These are phyloP conservation scores for Chloranthus sessilifolius DNA, from an alignment of 164 flowering plant species.

Conservation along the genomic window DNA sequence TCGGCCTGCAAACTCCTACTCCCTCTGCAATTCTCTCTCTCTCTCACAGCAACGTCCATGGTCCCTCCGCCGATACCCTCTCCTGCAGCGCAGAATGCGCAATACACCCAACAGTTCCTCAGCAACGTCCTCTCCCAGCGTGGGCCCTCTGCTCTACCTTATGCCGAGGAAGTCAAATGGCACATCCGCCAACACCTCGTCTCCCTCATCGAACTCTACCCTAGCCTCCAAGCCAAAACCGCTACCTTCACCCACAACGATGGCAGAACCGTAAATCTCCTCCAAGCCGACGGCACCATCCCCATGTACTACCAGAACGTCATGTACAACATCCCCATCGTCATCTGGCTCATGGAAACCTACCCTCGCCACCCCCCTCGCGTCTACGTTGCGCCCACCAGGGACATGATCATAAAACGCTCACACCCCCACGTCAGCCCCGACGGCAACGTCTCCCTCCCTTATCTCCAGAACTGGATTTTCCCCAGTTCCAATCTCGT, in stretches of 20 bases:
- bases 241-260: slow-evolving; percentile 87
- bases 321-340: slow-evolving; percentile 77
- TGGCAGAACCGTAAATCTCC: slow-evolving; percentile 75
- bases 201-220: slow-evolving; percentile 41
- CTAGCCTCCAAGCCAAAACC: slow-evolving; percentile 66
- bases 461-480: slow-evolving; percentile 71
- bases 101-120: slow-evolving; percentile 46
- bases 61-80: neutral
- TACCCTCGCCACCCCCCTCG: slow-evolving; percentile 84
- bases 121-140: slow-evolving; percentile 77
- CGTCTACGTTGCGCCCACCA: slow-evolving; percentile 76
- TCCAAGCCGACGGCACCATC: slow-evolving; percentile 83
- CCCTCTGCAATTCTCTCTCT: neutral
- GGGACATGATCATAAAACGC: slow-evolving; percentile 86
- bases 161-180: slow-evolving; percentile 79
- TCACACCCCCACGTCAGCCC: slow-evolving; percentile 73
- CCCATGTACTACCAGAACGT: slow-evolving; percentile 63
- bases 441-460: slow-evolving; percentile 61
- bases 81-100: slow-evolving; percentile 1
- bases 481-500: slow-evolving; percentile 77
- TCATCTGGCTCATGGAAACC: slow-evolving; percentile 79
- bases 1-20: too few species aligned
- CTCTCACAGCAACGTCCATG: neutral
- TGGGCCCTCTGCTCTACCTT: slow-evolving; percentile 77
- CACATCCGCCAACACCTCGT: slow-evolving; percentile 79